Percentiles rank a stretch among this genome's conserved stretches.
Conservation (phyloP, 441 rosid species). For the Corymbia citriodora region DNA sequence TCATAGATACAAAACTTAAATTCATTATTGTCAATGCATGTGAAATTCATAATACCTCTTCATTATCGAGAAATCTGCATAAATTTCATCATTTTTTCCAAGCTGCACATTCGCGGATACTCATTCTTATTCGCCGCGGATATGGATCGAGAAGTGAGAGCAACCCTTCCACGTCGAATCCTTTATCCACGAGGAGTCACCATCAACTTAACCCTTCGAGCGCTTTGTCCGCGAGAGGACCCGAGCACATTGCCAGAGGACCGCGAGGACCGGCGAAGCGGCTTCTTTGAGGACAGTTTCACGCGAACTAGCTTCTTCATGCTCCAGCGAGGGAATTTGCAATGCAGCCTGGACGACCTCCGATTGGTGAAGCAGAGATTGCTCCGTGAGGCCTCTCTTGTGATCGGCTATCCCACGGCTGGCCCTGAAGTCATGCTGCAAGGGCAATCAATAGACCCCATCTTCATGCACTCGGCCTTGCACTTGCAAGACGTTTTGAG, state of each 20-base stretch:
- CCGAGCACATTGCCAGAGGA: neutral
- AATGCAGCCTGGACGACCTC: neutral
- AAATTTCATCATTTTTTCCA: neutral
- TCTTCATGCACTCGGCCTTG: neutral
- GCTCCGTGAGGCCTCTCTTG: neutral
- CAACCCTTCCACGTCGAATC: neutral
- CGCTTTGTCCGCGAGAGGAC: neutral
- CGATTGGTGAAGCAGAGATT: neutral
- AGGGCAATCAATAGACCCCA: neutral
- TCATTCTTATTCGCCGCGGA: neutral
- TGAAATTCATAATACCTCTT: too few species aligned
- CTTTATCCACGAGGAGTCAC: neutral
- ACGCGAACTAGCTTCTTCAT: neutral
- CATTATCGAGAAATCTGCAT: neutral
- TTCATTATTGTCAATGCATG: neutral
- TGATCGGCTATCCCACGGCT: neutral
- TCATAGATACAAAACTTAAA: neutral
- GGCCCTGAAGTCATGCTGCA: neutral
- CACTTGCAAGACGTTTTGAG: neutral
- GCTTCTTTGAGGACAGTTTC: neutral
- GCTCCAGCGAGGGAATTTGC: neutral
- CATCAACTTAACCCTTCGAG: neutral
- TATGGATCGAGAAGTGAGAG: neutral
- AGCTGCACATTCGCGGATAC: neutral
- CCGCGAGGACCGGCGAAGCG: neutral